A percentile compares a stretch with the other conserved stretches of the same genome.
Evolutionary conservation across 345 rosid genomes (phyloP).

Genomic region (Bruguiera gymnorhiza): DNA sequence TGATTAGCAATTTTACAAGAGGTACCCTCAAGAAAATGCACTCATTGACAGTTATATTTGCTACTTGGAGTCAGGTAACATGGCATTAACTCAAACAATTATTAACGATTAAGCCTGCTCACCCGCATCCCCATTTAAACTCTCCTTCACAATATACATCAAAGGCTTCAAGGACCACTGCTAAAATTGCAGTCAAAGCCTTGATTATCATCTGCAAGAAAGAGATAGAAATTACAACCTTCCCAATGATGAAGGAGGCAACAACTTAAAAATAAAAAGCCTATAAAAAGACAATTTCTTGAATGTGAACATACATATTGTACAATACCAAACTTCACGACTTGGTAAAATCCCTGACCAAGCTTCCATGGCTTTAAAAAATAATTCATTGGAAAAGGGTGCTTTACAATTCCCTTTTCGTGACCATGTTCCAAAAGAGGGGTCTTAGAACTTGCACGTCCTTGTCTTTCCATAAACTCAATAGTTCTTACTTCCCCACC

Average conservation of each 20-base stretch:
- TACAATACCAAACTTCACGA: constrained; percentile 93
- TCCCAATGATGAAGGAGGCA: constrained; percentile 14
- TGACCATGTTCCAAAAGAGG: constrained; percentile 58
- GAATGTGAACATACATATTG: constrained; percentile 78
- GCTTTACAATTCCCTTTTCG: constrained; percentile 65
- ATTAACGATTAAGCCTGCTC: constrained; percentile 31
- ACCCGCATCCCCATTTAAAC: constrained; percentile 88
- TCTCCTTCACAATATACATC: constrained; percentile 96
- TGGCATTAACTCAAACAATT: not conserved
- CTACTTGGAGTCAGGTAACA: not conserved
- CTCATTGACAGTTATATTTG: not conserved
- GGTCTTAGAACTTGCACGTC: constrained; percentile 55
- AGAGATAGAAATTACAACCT: constrained; percentile 16
- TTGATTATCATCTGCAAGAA: constrained; percentile 87
- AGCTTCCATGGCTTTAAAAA: constrained; percentile 87
- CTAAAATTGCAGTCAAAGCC: constrained; percentile 70
- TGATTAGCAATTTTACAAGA: constrained; percentile 4
- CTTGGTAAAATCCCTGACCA: constrained; percentile 92
- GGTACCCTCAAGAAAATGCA: not conserved
- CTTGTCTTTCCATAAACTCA: constrained; percentile 87
- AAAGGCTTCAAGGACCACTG: constrained; percentile 88
- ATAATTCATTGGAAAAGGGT: constrained; percentile 87
- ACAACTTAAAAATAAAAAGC: constrained; percentile 8
- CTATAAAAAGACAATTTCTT: constrained; percentile 11
- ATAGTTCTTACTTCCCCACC: constrained; percentile 94